Conservation (phyloP, 495 filamentous ascomycete species). For the Neurospora hispaniola region DNA sequence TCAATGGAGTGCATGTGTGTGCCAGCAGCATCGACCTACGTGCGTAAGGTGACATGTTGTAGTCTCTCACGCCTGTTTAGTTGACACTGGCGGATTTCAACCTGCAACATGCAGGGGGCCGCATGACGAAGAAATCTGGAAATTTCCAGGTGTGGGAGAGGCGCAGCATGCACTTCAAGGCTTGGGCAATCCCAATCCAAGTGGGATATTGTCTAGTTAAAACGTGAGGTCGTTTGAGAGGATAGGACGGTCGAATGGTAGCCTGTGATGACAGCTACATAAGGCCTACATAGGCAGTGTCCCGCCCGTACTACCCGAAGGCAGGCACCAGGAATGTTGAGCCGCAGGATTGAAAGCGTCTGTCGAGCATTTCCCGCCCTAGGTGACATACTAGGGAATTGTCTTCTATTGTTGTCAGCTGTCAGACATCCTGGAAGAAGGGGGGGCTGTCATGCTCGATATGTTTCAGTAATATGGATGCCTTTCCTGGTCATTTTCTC, state of each 20-base stretch:
- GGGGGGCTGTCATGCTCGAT: background rate
- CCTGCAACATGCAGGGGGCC: background rate
- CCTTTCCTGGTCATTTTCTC: background rate
- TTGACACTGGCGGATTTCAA: background rate
- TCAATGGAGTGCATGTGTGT: background rate
- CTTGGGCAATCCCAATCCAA: background rate
- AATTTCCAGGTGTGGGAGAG: background rate
- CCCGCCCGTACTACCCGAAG: background rate
- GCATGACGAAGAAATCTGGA: background rate
- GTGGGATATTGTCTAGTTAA: background rate
- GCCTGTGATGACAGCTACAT: background rate
- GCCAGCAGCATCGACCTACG: background rate
- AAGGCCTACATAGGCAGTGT: background rate
- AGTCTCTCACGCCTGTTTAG: background rate
- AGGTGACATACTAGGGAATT: background rate
- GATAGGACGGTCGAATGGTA: background rate
- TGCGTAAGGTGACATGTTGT: background rate
- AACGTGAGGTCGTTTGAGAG: background rate
- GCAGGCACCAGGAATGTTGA: background rate
- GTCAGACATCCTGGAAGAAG: background rate
- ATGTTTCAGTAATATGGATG: background rate
- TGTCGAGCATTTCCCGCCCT: background rate
- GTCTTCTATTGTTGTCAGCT: background rate
- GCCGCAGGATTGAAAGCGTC: background rate
- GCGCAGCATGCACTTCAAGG: background rate